Conservation (phyloP, 768 basidiomycete species). For the Pulveroboletus ravenelii region DNA sequence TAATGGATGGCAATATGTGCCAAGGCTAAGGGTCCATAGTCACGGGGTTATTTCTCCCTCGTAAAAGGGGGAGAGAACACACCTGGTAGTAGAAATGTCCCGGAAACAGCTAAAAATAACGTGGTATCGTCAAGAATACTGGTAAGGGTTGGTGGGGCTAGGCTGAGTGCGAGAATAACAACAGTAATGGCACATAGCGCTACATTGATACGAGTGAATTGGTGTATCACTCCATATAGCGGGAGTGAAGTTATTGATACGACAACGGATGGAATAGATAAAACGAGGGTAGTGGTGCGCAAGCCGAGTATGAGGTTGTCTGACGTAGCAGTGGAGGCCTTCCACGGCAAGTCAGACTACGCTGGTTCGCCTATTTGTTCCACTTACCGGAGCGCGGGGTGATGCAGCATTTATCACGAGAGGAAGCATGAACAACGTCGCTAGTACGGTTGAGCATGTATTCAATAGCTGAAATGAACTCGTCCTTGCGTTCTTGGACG, state of each 20-base stretch:
- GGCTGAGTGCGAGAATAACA: constrained; percentile 40
- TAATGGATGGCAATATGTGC: constrained; percentile 81
- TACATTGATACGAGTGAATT: constrained; percentile 37
- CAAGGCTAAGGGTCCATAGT: constrained; percentile 41
- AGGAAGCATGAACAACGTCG: constrained; percentile 50
- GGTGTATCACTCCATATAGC: constrained; percentile 41
- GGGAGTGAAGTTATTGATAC: constrained; percentile 52
- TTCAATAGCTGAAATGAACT: constrained; percentile 60
- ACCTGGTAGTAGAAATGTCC: constrained; percentile 65
- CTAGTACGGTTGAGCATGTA: constrained; percentile 43
- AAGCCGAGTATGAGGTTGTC: constrained; percentile 32
- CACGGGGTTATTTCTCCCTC: not conserved
- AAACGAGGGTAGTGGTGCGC: constrained; percentile 47
- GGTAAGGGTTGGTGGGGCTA: constrained; percentile 39
- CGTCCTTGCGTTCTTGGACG: constrained; percentile 40
- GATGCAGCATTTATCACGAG: constrained; percentile 50
- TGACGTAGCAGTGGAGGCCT: constrained; percentile 4
- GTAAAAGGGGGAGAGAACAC: constrained; percentile 8
- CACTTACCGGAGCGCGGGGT: constrained; percentile 38
- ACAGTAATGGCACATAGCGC: constrained; percentile 42
- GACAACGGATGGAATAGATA: constrained; percentile 56
- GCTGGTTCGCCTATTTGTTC: constrained; percentile 21
- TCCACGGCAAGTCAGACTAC: constrained; percentile 9
- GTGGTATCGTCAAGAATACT: constrained; percentile 43
- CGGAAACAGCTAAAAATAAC: constrained; percentile 47